Evolutionary conservation across 2,329 filamentous ascomycete genomes (phyloP), one percentile per base, ranked within the genome.

Genomic region (Bretziella fagacearum): DNA sequence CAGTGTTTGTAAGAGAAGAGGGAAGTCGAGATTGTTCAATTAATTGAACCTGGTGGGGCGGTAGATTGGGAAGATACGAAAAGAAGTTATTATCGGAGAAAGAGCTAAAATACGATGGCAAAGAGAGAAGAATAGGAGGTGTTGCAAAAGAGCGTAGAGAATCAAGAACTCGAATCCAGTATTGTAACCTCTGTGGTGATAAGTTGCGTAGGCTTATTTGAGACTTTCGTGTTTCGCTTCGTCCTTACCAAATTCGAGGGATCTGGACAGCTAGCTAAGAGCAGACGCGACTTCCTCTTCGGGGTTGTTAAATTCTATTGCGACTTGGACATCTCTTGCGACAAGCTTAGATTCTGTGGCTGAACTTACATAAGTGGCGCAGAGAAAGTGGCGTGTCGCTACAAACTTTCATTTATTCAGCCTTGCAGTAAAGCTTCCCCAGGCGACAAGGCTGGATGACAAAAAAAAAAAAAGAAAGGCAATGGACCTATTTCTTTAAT

Each of bases 261-360:
- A 43, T 43, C 40, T 43, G 40, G 40, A 43, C 40, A 43, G 40
- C 40, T 43, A 43, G 32, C 40, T 43, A 43, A 43, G 40, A 17
- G 27, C 17, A 11, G 27, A 43, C 40, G 40, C 40, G 40, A 43
- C 40, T 29, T 43, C 26, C 40, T 20, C 30, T 33, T 33, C 17
- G 30, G 13, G 30, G 13, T n/a, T n/a, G n/a, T n/a, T n/a, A 22
- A 10, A 18, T 17, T 22, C 8, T 17, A 39, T 10, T 10, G 27
- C 5, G 27, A 30, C 11, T 36, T 22, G 35, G 13, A 4, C n/a
- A n/a, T n/a, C n/a, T 18, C 33, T 36, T 39, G 35, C 2, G n/a
- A 39, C 13, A 39, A 3, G 3, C 17, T 10, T n/a, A 39, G 6
- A 5, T 10, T 39, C 7, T 39, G 35, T 7, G 17, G 18, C 18